A percentile compares a stretch with the other conserved stretches of the same genome.
These are phyloP conservation scores for Vitis cinerea DNA, from an alignment of 164 flowering plant genomes.

Conservation along the genomic window DNA sequence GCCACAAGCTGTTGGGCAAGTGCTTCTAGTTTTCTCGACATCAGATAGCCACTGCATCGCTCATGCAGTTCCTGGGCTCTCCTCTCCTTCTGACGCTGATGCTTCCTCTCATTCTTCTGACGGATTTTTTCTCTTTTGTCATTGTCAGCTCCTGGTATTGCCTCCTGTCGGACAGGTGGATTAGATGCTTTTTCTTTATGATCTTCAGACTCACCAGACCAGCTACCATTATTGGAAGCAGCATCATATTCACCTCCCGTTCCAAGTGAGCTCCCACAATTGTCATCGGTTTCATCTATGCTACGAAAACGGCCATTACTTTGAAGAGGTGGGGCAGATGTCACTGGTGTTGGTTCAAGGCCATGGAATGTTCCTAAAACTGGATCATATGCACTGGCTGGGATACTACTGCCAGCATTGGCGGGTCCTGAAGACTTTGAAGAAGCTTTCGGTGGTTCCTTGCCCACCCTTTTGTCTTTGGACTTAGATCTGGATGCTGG, in stretches of 20 bases:
- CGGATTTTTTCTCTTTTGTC: constrained; percentile 92
- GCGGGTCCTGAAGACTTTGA: constrained; percentile 49
- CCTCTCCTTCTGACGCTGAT: constrained; percentile 93
- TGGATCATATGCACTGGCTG: constrained; percentile 82
- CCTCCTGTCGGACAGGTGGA: constrained; percentile 40
- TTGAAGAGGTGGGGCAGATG: constrained; percentile 50
- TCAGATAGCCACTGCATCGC: constrained; percentile 75
- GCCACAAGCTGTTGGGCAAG: constrained; percentile 87
- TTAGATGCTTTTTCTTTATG: constrained; percentile 65
- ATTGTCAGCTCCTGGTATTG: constrained; percentile 73
- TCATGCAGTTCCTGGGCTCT: constrained; percentile 93
- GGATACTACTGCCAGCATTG: constrained; percentile 42
- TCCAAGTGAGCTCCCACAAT: constrained; percentile 53
- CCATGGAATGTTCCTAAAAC: constrained; percentile 76
- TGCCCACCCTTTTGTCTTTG: constrained; percentile 65
- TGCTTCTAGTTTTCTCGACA: constrained; percentile 86
- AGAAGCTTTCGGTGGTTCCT: constrained; percentile 66
- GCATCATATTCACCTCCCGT: constrained; percentile 78
- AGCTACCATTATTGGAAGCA: constrained; percentile 79
- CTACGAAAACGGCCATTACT: constrained; percentile 70
- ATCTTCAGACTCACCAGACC: constrained; percentile 96
- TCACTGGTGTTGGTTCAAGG: constrained; percentile 49
- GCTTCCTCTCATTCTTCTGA: constrained; percentile 93
- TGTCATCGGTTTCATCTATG: constrained; percentile 78
- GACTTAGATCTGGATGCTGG: constrained; percentile 80